Evolutionary conservation across 768 basidiomycete species (phyloP), one percentile per base, ranked within the genome.

Genomic region (Amanita pseudoporphyria): DNA sequence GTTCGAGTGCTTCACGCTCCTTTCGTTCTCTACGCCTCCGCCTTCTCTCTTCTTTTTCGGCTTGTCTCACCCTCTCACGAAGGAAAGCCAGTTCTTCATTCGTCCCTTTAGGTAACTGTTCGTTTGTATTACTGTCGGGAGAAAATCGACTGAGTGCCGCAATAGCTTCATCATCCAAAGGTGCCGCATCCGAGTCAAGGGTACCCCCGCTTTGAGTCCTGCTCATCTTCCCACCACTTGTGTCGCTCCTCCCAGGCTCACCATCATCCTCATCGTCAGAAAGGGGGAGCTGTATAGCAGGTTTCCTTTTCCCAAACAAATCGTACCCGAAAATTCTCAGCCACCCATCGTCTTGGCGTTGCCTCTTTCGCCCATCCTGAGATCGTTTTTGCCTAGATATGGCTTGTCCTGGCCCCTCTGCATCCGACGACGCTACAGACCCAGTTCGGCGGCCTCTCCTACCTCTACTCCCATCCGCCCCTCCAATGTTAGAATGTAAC

Each of bases 111-210:
- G 26, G 26, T 28, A 28, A 7, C 19, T 45, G 44, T 32, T 21
- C n/a, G 16, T 3, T 33, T 9, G 9, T 16, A 48, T 22, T 26
- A 18, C 16, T 36, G 14, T 21, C n/a, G n/a, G 13, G 26, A 33
- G 13, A 16, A 24, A n/a, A 31, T 3, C 40, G 28, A 18, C 48
- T 24, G 22, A 33, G 16, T 9, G 19, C 38, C 9, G 37, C 47
- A 35, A 49, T 49, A 14, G 38, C 38, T 21, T n/a, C 48, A 19
- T 49, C 40, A 18, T 49, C 48, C 39, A 49, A 10, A 7, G 39
- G 48, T 5, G 40, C n/a, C 3, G 48, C 40, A 42, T 49, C 48
- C 28, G 48, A 49, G 14, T 49, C 48, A n/a, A 49, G 40, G 16
- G 48, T 49, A 6, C 26, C 39, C 6, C 40, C 48, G 19, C 39